Conservation (phyloP, 2,329 filamentous ascomycete species). For the Calonectria ilicicola region DNA sequence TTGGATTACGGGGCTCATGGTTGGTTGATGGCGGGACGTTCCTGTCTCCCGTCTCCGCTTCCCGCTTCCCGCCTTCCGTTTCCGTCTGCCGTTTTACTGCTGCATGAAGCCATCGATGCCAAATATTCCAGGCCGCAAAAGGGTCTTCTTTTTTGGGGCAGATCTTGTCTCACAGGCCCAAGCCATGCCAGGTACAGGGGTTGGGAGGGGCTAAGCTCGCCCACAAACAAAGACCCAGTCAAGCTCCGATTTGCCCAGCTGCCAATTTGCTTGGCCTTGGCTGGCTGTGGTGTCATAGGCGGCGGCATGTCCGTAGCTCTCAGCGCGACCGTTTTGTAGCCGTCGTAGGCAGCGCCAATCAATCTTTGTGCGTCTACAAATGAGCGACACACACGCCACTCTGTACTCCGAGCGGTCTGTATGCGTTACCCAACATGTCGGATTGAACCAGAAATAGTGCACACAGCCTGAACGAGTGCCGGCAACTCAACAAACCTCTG, state of each 20-base stretch:
- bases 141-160: conserved; percentile 8
- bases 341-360: neutral
- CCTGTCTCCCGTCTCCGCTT: conserved; percentile 9
- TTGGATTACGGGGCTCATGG: neutral
- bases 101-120: conserved; percentile 12
- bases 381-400: neutral
- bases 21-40: conserved; percentile 12
- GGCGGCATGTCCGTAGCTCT: neutral
- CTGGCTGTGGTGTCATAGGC: neutral
- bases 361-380: neutral
- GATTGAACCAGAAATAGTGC: conserved; percentile 15
- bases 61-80: conserved; percentile 8
- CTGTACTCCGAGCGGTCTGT: neutral
- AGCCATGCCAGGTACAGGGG: conserved; percentile 8
- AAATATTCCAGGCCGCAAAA: conserved; percentile 17
- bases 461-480: conserved; percentile 2
- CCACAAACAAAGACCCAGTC: neutral
- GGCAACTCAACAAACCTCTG: conserved; percentile 1
- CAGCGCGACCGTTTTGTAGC: neutral
- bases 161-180: conserved; percentile 12
- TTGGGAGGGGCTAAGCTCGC: neutral
- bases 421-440: conserved; percentile 5
- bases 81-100: neutral
- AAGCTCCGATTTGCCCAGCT: conserved; percentile 22
- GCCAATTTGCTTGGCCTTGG: conserved; percentile 12